These are phyloP conservation scores for Aristolochia contorta DNA, from an alignment of 164 flowering plant species.

Conservation along the genomic window DNA sequence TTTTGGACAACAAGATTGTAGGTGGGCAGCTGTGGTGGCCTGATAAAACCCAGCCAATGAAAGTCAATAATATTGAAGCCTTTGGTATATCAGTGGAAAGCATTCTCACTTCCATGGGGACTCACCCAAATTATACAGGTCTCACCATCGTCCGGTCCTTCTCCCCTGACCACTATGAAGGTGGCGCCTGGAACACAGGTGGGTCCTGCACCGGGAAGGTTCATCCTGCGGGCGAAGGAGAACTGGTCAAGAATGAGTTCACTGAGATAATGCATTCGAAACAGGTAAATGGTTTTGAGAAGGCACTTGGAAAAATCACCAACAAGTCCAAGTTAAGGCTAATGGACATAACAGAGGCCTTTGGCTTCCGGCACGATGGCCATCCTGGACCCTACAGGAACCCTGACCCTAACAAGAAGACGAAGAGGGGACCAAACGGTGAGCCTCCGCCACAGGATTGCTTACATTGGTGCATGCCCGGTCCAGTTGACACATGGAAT, in stretches of 20 bases:
- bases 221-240: constrained; percentile 39
- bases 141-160: constrained; percentile 71
- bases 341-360: constrained; percentile 79
- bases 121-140: constrained; percentile 72
- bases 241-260: constrained; percentile 59
- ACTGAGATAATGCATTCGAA: constrained; percentile 74
- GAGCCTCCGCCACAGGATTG: constrained; percentile 96
- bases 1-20: constrained; percentile 64
- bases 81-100: constrained; percentile 82
- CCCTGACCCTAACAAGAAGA: constrained; percentile 77
- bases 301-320: constrained; percentile 39
- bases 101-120: constrained; percentile 43
- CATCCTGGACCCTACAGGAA: constrained; percentile 93
- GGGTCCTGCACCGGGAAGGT: constrained; percentile 93
- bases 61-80: constrained; percentile 63
- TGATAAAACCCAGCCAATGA: constrained; percentile 41
- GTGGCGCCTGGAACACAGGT: constrained; percentile 97
- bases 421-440: constrained; percentile 78
- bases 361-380: constrained; percentile 76
- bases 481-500: constrained; percentile 96
- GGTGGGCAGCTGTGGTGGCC: constrained; percentile 99
- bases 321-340: constrained; percentile 49
- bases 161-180: constrained; percentile 94
- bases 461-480: constrained; percentile 99
- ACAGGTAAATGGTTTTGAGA: constrained; percentile 63